A percentile compares a stretch with the other conserved stretches of the same genome.
Evolutionary conservation across 2,329 filamentous ascomycete species (phyloP).

Genomic region (Cercospora sp.): DNA sequence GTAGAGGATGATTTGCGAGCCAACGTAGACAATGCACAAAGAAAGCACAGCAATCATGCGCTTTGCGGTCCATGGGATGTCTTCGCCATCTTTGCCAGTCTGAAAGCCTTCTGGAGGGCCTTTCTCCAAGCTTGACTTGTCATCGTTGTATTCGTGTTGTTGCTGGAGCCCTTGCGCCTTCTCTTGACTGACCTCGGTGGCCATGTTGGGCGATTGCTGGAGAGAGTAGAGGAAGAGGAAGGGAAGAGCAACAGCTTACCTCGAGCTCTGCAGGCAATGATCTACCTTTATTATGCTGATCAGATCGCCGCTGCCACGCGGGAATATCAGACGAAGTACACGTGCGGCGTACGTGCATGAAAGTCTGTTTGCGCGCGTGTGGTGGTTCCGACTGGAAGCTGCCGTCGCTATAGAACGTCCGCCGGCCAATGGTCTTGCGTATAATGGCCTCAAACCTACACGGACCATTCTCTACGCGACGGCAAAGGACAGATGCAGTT

Average conservation of each 20-base stretch:
- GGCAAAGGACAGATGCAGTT: conserved; percentile 21
- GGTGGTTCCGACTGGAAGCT: conserved; percentile 1
- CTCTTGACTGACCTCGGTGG: conserved; percentile 13
- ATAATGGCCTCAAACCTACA: not conserved
- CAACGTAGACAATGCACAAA: conserved; percentile 29
- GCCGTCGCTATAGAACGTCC: conserved; percentile 1
- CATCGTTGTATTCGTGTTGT: conserved; percentile 12
- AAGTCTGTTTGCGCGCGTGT: conserved; percentile 3
- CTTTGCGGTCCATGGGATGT: conserved; percentile 28
- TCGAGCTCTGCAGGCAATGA: conserved; percentile 4
- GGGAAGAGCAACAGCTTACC: conserved; percentile 11
- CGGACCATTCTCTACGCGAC: conserved; percentile 3
- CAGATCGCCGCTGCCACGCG: conserved; percentile 20
- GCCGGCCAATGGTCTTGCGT: not conserved
- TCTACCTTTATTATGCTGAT: conserved; percentile 15
- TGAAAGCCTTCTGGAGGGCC: conserved; percentile 17
- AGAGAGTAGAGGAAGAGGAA: not conserved
- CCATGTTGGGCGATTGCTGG: conserved; percentile 11
- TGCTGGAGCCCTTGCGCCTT: conserved; percentile 6
- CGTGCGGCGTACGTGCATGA: conserved; percentile 11
- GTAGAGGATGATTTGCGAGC: conserved; percentile 30
- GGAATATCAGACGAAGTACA: conserved; percentile 13
- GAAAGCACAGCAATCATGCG: conserved; percentile 27
- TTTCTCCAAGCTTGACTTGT: conserved; percentile 24
- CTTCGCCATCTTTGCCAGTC: conserved; percentile 19